Percentiles rank a stretch among this genome's conserved stretches.
These are phyloP conservation scores for Mycena pura DNA, from an alignment of 768 basidiomycete species.

Conservation along the genomic window DNA sequence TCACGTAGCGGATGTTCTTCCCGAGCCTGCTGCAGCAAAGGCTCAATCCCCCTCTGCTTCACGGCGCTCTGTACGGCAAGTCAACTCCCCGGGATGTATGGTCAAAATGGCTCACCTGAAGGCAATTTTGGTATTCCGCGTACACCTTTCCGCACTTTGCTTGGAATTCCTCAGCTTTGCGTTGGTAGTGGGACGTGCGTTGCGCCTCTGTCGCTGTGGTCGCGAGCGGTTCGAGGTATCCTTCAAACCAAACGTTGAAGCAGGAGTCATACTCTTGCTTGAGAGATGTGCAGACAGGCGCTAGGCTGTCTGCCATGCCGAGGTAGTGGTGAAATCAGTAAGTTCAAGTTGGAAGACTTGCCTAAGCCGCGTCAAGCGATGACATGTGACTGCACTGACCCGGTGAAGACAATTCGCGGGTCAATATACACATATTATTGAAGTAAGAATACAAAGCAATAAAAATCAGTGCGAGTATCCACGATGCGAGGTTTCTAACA, in stretches of 20 bases:
- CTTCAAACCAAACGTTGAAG: constrained; percentile 98
- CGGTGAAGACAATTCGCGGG: no score
- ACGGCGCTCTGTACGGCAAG: constrained; percentile 77
- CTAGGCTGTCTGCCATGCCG: constrained; percentile 80
- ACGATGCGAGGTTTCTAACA: constrained; percentile 3
- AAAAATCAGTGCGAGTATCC: background rate
- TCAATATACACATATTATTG: no score
- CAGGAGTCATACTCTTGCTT: constrained; percentile 92
- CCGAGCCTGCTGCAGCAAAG: constrained; percentile 78
- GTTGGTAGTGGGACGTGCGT: constrained; percentile 67
- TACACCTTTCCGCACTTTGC: constrained; percentile 84
- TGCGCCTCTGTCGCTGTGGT: constrained; percentile 46
- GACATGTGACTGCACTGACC: no score
- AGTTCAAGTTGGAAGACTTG: background rate
- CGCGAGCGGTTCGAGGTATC: constrained; percentile 85
- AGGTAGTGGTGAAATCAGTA: background rate
- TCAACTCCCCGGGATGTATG: background rate
- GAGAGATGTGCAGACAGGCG: constrained; percentile 85
- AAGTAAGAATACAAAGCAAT: constrained; percentile 11
- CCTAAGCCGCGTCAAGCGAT: background rate
- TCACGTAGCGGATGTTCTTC: constrained; percentile 79
- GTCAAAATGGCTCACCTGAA: constrained; percentile 64
- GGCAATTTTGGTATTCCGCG: constrained; percentile 79
- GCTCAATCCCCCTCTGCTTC: constrained; percentile 77
- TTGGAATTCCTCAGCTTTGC: constrained; percentile 90